A percentile compares a stretch with the other conserved stretches of the same genome.
Conservation (phyloP, 805 yeast species). For the Schwanniomyces occidentalis region DNA sequence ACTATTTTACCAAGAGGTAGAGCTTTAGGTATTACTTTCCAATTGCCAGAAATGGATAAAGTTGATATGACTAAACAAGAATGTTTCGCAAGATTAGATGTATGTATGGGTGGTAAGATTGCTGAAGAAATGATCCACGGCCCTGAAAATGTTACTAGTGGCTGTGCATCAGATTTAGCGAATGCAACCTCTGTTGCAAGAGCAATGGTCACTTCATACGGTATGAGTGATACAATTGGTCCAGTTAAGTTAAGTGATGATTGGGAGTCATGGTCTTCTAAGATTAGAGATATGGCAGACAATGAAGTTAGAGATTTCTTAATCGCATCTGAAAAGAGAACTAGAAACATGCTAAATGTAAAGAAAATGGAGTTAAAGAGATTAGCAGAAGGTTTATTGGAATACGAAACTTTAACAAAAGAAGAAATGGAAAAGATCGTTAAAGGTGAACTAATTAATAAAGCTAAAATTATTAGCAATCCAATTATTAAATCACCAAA, state of each 20-base stretch:
- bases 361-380: slow-evolving; percentile 73
- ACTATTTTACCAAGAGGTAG: slow-evolving; percentile 96
- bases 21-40: slow-evolving; percentile 96
- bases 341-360: slow-evolving; percentile 64
- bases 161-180: slow-evolving; percentile 89
- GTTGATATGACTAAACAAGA: slow-evolving; percentile 88
- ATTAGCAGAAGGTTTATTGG: slow-evolving; percentile 88
- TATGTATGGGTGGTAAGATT: slow-evolving; percentile 98
- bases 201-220: slow-evolving; percentile 95
- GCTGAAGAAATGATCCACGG: slow-evolving; percentile 96
- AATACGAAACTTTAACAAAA: slow-evolving; percentile 90
- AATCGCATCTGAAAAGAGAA: slow-evolving; percentile 75
- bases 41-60: slow-evolving; percentile 97
- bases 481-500: slow-evolving; percentile 49
- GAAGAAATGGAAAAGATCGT: slow-evolving; percentile 89
- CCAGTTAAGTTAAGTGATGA: slow-evolving; percentile 87
- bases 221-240: slow-evolving; percentile 93
- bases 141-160: slow-evolving; percentile 87
- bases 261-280: slow-evolving; percentile 95
- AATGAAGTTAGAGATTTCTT: slow-evolving; percentile 81
- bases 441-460: slow-evolving; percentile 71
- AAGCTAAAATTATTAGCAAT: slow-evolving; percentile 69
- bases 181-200: slow-evolving; percentile 91
- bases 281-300: slow-evolving; percentile 86
- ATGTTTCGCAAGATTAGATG: slow-evolving; percentile 89